A percentile compares a stretch with the other conserved stretches of the same genome.
Conservation (phyloP, 495 filamentous ascomycete species). For the Aspergillus diversus region DNA sequence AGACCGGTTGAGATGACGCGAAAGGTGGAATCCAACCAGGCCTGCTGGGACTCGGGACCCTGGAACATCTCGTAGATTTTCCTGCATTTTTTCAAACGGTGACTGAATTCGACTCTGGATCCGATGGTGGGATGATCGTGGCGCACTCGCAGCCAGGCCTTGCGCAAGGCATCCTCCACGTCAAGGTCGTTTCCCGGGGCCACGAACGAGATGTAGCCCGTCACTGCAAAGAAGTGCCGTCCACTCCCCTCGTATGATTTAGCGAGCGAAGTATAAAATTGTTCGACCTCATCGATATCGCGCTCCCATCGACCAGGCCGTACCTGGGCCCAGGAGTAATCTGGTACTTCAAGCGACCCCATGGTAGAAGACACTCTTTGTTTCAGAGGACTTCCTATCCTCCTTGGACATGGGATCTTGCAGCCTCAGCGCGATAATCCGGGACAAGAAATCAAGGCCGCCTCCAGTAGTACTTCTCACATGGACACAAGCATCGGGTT, state of each 20-base stretch:
- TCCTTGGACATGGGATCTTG: background rate
- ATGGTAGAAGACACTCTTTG: background rate
- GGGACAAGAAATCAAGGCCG: background rate
- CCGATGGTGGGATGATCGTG: slow-evolving; percentile 50
- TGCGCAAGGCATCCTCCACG: slow-evolving; percentile 35
- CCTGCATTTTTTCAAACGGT: slow-evolving; percentile 30
- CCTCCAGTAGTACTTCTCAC: background rate
- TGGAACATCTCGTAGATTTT: slow-evolving; percentile 42
- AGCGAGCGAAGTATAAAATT: slow-evolving; percentile 41
- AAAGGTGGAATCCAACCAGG: slow-evolving; percentile 46
- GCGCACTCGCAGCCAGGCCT: slow-evolving; percentile 46
- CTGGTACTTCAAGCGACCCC: slow-evolving; percentile 9
- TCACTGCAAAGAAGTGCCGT: slow-evolving; percentile 46
- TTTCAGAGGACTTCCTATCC: background rate
- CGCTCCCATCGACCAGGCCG: slow-evolving; percentile 39
- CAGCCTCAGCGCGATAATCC: background rate
- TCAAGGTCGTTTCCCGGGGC: background rate
- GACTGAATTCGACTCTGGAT: slow-evolving; percentile 36
- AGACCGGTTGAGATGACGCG: slow-evolving; percentile 29
- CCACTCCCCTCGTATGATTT: slow-evolving; percentile 43
- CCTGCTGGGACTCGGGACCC: slow-evolving; percentile 18
- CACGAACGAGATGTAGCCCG: slow-evolving; percentile 31
- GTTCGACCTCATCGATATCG: slow-evolving; percentile 49
- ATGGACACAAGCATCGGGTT: background rate
- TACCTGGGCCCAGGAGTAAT: slow-evolving; percentile 17